These are phyloP conservation scores for Fusarium gaditjirri DNA, from an alignment of 2,329 filamentous ascomycete species.

Conservation along the genomic window DNA sequence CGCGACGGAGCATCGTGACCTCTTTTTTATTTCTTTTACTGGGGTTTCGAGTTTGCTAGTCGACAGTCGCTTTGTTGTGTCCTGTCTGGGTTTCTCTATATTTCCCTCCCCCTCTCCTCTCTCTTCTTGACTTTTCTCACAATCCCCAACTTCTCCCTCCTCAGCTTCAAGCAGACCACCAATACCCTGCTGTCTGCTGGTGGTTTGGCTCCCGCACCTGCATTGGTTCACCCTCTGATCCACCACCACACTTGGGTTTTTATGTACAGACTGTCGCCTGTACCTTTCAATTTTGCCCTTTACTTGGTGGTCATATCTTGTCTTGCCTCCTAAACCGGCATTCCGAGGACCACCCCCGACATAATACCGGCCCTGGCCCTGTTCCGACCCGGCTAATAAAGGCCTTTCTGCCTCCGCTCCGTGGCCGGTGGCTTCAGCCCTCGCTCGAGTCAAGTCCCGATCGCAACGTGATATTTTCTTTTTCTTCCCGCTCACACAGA, in stretches of 20 bases:
- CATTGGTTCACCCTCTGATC: slow-evolving; percentile 48
- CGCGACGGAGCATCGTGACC: slow-evolving; percentile 46
- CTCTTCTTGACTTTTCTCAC: slow-evolving; percentile 13
- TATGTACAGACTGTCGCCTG: slow-evolving; percentile 47
- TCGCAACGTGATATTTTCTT: slow-evolving; percentile 34
- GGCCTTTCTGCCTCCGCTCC: slow-evolving; percentile 30
- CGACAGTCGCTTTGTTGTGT: slow-evolving; percentile 13
- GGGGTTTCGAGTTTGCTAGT: slow-evolving; percentile 32
- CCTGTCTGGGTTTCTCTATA: slow-evolving; percentile 18
- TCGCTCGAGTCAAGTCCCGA: slow-evolving; percentile 24
- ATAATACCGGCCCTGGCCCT: slow-evolving; percentile 39
- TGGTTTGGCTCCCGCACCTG: slow-evolving; percentile 40
- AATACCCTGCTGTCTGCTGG: slow-evolving; percentile 37
- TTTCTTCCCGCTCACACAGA: slow-evolving; percentile 25
- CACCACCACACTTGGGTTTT: slow-evolving; percentile 49
- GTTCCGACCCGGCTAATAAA: slow-evolving; percentile 40
- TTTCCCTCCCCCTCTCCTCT: slow-evolving; percentile 17
- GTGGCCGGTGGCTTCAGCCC: slow-evolving; percentile 34
- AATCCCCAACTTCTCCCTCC: slow-evolving; percentile 9
- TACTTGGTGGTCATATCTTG: slow-evolving; percentile 28
- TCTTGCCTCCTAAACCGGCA: slow-evolving; percentile 39
- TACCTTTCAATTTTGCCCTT: slow-evolving; percentile 1
- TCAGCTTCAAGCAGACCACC: slow-evolving; percentile 16
- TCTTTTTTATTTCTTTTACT: slow-evolving; percentile 35
- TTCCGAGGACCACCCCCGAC: slow-evolving; percentile 40